Conservation (phyloP, 73 alveolate genomes). For the Uronychia setigera region DNA sequence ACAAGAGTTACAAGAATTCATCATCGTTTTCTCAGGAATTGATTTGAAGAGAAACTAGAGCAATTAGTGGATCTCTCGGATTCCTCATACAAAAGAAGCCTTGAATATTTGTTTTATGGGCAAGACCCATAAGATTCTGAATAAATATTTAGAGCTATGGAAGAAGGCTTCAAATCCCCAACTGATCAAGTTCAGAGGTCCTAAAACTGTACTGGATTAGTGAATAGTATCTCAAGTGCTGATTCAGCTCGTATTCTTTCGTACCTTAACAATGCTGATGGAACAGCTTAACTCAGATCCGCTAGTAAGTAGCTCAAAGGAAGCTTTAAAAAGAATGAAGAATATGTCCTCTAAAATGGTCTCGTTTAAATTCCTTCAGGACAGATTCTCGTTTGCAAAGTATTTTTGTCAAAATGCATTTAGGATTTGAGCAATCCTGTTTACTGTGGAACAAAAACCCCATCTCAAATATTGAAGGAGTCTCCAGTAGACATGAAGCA, state of each 20-base stretch:
- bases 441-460: slow-evolving; percentile 62
- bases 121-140: slow-evolving; percentile 74
- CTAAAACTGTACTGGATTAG: slow-evolving; percentile 70
- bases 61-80: slow-evolving; percentile 74
- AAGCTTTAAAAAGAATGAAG: slow-evolving; percentile 45
- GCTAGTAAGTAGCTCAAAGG: slow-evolving; percentile 33
- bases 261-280: slow-evolving; percentile 56
- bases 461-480: slow-evolving; percentile 65
- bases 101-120: slow-evolving; percentile 89
- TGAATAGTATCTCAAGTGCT: slow-evolving; percentile 74
- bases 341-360: slow-evolving; percentile 57
- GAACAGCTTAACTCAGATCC: slow-evolving; percentile 36
- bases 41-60: slow-evolving; percentile 57
- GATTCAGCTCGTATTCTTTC: slow-evolving; percentile 71
- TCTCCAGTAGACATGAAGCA: slow-evolving; percentile 66
- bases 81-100: slow-evolving; percentile 62
- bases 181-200: slow-evolving; percentile 63
- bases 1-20: slow-evolving; percentile 55
- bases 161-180: slow-evolving; percentile 82
- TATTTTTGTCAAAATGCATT: slow-evolving; percentile 74
- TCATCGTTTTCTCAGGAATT: slow-evolving; percentile 42
- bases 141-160: slow-evolving; percentile 80
- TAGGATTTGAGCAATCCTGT: slow-evolving; percentile 59
- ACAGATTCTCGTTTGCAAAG: slow-evolving; percentile 79
- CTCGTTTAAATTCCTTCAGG: slow-evolving; percentile 78